These are phyloP conservation scores for Leptosphaerulina australis DNA, from an alignment of 2,329 filamentous ascomycete species.

Conservation along the genomic window DNA sequence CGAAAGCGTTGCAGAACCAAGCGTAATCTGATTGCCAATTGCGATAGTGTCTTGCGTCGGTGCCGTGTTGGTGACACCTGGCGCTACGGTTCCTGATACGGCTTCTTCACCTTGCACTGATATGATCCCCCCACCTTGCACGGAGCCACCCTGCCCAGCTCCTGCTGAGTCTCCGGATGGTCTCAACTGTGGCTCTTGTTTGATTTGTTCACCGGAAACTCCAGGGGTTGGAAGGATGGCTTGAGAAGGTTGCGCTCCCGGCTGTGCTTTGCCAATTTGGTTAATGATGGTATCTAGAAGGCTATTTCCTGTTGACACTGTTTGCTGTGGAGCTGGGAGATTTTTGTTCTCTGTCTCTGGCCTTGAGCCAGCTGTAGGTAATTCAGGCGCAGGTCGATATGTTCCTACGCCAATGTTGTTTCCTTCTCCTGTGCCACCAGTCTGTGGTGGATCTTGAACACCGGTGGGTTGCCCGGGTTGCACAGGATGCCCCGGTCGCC, in stretches of 20 bases:
- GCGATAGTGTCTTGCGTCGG: slow-evolving; percentile 6
- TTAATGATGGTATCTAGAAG: slow-evolving; percentile 29
- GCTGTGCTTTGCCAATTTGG: slow-evolving; percentile 17
- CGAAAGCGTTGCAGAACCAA: slow-evolving; percentile 28
- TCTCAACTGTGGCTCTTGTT: not conserved
- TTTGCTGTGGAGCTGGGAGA: not conserved
- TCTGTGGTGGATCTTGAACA: not conserved
- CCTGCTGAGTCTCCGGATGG: not conserved
- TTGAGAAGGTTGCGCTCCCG: slow-evolving; percentile 14
- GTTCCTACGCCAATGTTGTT: no score
- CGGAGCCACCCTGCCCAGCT: no score
- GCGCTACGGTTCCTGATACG: not conserved
- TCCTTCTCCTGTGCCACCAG: not conserved
- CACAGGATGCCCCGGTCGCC: no score
- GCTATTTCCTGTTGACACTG: slow-evolving; percentile 13
- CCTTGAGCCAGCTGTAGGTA: not conserved
- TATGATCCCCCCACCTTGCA: not conserved
- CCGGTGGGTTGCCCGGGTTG: not conserved
- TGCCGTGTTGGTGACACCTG: not conserved
- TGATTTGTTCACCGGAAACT: not conserved
- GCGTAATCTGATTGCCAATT: slow-evolving; percentile 19
- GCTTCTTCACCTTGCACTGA: not conserved
- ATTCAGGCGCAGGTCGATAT: not conserved
- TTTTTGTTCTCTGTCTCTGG: not conserved
- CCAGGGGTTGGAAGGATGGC: not conserved